Base-by-base conservation (phyloP, 2,329 filamentous ascomycete species). In the Botryotinia narcissicola region DNA sequence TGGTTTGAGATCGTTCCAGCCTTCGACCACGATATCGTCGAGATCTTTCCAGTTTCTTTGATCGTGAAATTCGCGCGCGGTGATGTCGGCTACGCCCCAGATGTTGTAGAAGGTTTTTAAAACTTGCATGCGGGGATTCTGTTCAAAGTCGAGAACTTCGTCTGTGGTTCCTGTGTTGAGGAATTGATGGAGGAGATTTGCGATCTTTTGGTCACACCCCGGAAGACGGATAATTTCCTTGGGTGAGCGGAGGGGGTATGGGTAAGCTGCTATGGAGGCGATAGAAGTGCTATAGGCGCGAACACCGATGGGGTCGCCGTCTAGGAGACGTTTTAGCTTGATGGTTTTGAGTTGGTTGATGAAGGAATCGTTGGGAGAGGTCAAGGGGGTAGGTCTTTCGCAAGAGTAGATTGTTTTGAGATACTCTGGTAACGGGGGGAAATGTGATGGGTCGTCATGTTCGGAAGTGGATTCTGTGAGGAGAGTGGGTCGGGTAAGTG, bases 271-370 rank as follows among this genome's bases (percentile, higher is more conserved):
- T 29, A 99, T 82, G 0, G 93, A 84, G 9, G 96, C 94, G 76
- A 98, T 97, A 20, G 92, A 91, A 2, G 92, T 94, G 44, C 92
- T 95, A 80, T 98, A 98, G 0, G 95, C 94, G 67, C 94, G 89
- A 0, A 95, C 90, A 3, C 93, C 94, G 74, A 97, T 90, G 64
- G 92, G 87, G 78, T 98, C 94, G 14, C 90, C 89, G 1, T 87
- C 90, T 2, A 98, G 85, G 25, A 89, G 86, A 35, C 95, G 88
- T 3, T 91, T 87, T 3, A 88, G 89, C 63, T 92, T 89, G 76
- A 98, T 93, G 74, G 91, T 91, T 77, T 90, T 88, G 8, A 99
- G 86, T 74, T 92, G 86, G 0, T 87, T 83, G 60, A 98, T 89
- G 80, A 99, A 98, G 0, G 82, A 82, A 60, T 89, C 85, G 77